These are phyloP conservation scores for Phytophthora constricta DNA, from an alignment of 352 stramenopile genomes.

Conservation along the genomic window DNA sequence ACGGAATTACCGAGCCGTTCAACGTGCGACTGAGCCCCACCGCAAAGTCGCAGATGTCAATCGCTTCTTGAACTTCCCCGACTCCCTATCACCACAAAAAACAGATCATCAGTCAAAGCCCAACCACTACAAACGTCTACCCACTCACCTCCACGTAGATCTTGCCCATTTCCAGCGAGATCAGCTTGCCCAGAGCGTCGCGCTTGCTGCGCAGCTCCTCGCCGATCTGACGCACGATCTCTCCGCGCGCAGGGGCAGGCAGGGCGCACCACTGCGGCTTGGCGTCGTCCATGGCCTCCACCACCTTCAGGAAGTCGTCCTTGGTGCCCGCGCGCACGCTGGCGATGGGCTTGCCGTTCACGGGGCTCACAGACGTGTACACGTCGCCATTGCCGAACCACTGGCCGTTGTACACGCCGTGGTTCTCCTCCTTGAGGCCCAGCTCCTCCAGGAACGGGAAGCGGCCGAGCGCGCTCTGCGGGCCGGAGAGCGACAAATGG, in stretches of 20 bases:
- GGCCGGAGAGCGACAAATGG: constrained; percentile 32
- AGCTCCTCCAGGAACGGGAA: constrained; percentile 86
- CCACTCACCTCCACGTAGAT: constrained; percentile 85
- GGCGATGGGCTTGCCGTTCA: constrained; percentile 84
- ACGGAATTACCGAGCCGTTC: constrained; percentile 91
- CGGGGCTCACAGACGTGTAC: constrained; percentile 86
- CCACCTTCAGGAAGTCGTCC: constrained; percentile 85
- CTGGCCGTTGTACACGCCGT: constrained; percentile 85
- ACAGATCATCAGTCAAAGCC: constrained; percentile 4
- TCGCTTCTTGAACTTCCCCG: constrained; percentile 93
- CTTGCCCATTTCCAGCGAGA: constrained; percentile 95
- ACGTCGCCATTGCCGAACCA: constrained; percentile 88
- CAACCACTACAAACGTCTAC: not conserved
- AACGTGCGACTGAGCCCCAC: constrained; percentile 91
- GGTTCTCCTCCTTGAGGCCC: constrained; percentile 83
- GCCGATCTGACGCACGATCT: constrained; percentile 94
- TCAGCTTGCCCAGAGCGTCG: constrained; percentile 89
- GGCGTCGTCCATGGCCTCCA: constrained; percentile 82
- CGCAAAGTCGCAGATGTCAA: constrained; percentile 95
- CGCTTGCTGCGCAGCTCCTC: constrained; percentile 90
- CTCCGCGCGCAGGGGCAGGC: constrained; percentile 86
- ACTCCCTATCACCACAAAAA: constrained; percentile 62
- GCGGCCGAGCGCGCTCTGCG: constrained; percentile 52
- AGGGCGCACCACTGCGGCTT: constrained; percentile 88
- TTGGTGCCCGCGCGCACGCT: constrained; percentile 82